Evolutionary conservation across 768 basidiomycete genomes (phyloP), one percentile per base, ranked within the genome.

Genomic region (Tylopilus sp.): DNA sequence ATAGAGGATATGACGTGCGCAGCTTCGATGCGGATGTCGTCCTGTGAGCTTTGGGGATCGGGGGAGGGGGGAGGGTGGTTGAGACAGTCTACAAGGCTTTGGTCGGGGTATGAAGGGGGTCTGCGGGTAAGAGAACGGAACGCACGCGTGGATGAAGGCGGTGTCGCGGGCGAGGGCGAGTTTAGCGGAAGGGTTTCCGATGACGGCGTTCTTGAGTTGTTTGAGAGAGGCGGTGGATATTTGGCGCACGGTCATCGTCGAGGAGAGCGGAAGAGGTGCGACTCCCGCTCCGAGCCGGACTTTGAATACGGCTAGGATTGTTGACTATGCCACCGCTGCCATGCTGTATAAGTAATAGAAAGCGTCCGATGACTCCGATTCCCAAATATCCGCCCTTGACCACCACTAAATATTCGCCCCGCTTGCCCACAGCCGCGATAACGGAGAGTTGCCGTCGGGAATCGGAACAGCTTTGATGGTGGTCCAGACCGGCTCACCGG

Each of bases 181-280:
- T 64, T 91, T 91, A 1, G 86, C 85, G 0, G 81, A 78, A 0
- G 86, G 88, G 55, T 90, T 91, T 2, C 89, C 89, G 35, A 91
- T 90, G 44, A 90, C 84, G 1, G 75, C 65, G 66, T 91, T 91
- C 69, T 90, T 90, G 52, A 81, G 76, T 53, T 75, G 72, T 69
- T 88, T 90, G 56, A 89, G 79, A 1, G 66, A 53, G 2, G 52
- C 55, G 2, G 62, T 59, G 0, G 68, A 55, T 50, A 68, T 64
- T 41, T 57, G 63, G 49, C 68, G 59, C 18, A 69, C 64, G 28
- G 68, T 69, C 68, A 69, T 59, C 18, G 6, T 35, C 33, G 4
- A 10, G 4, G 28, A 28, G 28, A 28, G 28, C 30, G n/a, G n/a
- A n/a, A n/a, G n/a, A n/a, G n/a, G n/a, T n/a, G n/a, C 30, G 9